A percentile compares a stretch with the other conserved stretches of the same genome.
phyloP scores from a whole-genome alignment of 805 yeast species.

The Metschnikowia gelsemii region DNA sequence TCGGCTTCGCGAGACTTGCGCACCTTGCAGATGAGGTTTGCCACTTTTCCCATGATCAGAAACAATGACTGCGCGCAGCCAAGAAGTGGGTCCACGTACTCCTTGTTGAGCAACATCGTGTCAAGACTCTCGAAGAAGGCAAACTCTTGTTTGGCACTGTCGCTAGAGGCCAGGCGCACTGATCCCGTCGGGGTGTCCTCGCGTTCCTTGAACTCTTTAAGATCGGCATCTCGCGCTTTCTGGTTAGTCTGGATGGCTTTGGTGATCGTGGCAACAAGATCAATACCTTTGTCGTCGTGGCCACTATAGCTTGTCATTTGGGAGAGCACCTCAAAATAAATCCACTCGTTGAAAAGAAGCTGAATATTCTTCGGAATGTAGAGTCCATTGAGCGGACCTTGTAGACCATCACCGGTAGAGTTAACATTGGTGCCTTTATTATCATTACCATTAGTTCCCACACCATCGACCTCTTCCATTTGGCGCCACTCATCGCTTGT shows the following conservation, averaged over 20 bases:
- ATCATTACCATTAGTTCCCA: no score
- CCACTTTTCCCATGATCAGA: slow-evolving; percentile 63
- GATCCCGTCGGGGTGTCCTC: slow-evolving; percentile 22
- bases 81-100: slow-evolving; percentile 58
- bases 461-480: slow-evolving; percentile 19
- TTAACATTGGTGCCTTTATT: no score
- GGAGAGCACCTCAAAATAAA: slow-evolving; percentile 65
- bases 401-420: neutral
- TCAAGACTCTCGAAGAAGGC: slow-evolving; percentile 43
- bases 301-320: slow-evolving; percentile 57
- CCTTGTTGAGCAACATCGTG: slow-evolving; percentile 33
- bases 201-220: slow-evolving; percentile 3
- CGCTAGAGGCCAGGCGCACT: slow-evolving; percentile 25
- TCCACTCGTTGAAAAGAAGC: slow-evolving; percentile 62
- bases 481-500: slow-evolving; percentile 34
- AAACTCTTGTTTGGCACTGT: slow-evolving; percentile 11
- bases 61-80: slow-evolving; percentile 68
- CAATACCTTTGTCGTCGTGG: slow-evolving; percentile 45
- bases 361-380: slow-evolving; percentile 45
- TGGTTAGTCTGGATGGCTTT: slow-evolving; percentile 28
- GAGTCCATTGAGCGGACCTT: slow-evolving; percentile 7
- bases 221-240: slow-evolving; percentile 16
- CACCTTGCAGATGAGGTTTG: slow-evolving; percentile 51
- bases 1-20: slow-evolving; percentile 33
- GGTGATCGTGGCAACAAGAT: slow-evolving; percentile 42